Evolutionary conservation across 129 eudicot genomes (phyloP), one percentile per base, ranked within the genome.

Genomic region (Chrysanthemum makinoi): DNA sequence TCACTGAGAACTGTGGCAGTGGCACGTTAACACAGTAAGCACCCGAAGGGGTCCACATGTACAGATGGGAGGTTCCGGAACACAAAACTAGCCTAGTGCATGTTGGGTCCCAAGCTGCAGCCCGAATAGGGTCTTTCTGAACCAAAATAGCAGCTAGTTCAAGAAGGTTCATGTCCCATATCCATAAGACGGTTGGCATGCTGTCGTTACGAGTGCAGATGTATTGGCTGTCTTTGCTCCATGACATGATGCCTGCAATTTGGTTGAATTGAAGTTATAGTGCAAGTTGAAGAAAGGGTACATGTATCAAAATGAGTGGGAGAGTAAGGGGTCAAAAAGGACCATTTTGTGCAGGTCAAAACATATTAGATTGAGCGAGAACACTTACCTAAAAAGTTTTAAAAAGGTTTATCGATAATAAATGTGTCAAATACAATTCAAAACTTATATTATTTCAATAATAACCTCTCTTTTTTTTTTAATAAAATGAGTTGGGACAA

Each of bases 31-130:
- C 87, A 75, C 98, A 94, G 64, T 81, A 94, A 33, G 98, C 97
- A 67, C 97, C 95, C 3, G 97, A 83, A 12, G 98, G 98, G 35
- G 97, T 94, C 98, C 98, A 94, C 97, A 94, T 94, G 87, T 94
- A 94, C 54, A 94, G 50, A 68, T 94, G 91, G 28, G 89, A 61
- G 81, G 87, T 87, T 72, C 97, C 98, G 0, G 96, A 86, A 81
- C 98, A 94, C 44, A 94, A 35, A 64, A 90, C 85, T 2, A 94
- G 83, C 33, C 98, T 89, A 10, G 87, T 80, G 59, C 84, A 80
- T 75, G 88, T 85, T n/a, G 98, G 97, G 75, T 94, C 97, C 98
- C 98, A 94, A 0, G 82, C 87, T 73, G 98, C 97, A 16, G 98
- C 85, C 55, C 90, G 84, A 69, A 94, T 86, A 62, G 97, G 91